These are phyloP conservation scores for Atkinsonella texensis DNA, from an alignment of 2,329 filamentous ascomycete genomes.

Conservation along the genomic window DNA sequence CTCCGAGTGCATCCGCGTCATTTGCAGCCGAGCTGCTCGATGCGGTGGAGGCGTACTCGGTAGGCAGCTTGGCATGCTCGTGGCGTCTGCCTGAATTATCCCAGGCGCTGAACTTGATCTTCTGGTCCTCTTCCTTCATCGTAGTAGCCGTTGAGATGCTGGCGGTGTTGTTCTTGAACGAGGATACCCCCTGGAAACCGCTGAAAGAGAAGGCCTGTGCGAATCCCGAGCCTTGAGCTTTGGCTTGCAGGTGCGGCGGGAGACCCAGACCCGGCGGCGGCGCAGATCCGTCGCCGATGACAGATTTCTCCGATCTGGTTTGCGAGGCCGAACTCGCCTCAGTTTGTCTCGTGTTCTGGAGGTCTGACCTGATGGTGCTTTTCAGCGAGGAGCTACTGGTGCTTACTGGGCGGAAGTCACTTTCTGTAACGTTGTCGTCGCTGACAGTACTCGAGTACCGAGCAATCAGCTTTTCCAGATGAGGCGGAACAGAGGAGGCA, in stretches of 20 bases:
- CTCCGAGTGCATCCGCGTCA: not conserved
- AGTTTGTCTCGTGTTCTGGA: not conserved
- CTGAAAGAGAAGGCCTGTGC: not conserved
- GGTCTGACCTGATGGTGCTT: not conserved
- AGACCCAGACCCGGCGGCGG: not conserved
- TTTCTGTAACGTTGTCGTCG: no score
- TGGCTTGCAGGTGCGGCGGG: not conserved
- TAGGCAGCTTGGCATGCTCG: conserved; percentile 12
- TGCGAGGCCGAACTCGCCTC: not conserved
- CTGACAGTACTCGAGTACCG: no score
- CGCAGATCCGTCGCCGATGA: no score
- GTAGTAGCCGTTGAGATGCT: conserved; percentile 22
- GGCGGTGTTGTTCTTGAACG: not conserved
- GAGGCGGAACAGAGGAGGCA: not conserved
- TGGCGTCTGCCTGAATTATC: conserved; percentile 15
- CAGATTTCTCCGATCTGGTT: no score
- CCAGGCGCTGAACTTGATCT: conserved; percentile 19
- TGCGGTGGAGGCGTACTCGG: conserved; percentile 8
- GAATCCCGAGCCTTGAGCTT: not conserved
- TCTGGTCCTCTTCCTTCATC: conserved; percentile 9
- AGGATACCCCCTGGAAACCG: not conserved
- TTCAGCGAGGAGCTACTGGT: not conserved
- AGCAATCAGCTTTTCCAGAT: not conserved
- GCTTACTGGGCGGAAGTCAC: not conserved
- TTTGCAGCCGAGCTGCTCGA: not conserved